A percentile compares a stretch with the other conserved stretches of the same genome.
phyloP scores from a whole-genome alignment of 805 yeast genomes.

The Kodamaea lidongshanica region DNA sequence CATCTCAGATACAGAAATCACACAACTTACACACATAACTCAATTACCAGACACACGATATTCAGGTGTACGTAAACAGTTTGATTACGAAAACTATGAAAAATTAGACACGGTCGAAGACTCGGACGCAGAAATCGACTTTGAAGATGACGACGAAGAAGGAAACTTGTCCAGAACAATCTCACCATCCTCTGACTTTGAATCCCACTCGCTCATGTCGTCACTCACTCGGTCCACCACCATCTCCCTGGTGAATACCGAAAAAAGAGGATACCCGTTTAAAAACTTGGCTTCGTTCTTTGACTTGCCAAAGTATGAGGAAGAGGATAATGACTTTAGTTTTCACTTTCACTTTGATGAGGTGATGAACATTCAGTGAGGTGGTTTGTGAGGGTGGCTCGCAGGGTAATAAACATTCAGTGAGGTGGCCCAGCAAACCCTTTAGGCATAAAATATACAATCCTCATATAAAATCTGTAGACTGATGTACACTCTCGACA shows the following conservation, averaged over 20 bases:
- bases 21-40: background rate
- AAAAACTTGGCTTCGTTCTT: constrained; percentile 19
- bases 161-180: constrained; percentile 30
- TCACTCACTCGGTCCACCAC: constrained; percentile 38
- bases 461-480: too few species aligned
- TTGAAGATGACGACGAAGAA: constrained; percentile 21
- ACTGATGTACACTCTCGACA: too few species aligned
- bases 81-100: constrained; percentile 14
- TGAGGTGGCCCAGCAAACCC: too few species aligned
- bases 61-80: too few species aligned
- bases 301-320: constrained; percentile 28
- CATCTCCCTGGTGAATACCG: constrained; percentile 19
- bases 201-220: constrained; percentile 32
- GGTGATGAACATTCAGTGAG: constrained; percentile 13
- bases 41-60: background rate
- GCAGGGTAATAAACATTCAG: too few species aligned
- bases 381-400: too few species aligned
- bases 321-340: constrained; percentile 9
- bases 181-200: constrained; percentile 30
- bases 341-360: constrained; percentile 18
- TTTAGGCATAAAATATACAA: too few species aligned
- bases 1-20: background rate
- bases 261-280: constrained; percentile 11
- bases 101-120: constrained; percentile 14
- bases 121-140: constrained; percentile 17